Evolutionary conservation across 2,329 filamentous ascomycete genomes (phyloP).

Genomic region (Aspergillus sp.): DNA sequence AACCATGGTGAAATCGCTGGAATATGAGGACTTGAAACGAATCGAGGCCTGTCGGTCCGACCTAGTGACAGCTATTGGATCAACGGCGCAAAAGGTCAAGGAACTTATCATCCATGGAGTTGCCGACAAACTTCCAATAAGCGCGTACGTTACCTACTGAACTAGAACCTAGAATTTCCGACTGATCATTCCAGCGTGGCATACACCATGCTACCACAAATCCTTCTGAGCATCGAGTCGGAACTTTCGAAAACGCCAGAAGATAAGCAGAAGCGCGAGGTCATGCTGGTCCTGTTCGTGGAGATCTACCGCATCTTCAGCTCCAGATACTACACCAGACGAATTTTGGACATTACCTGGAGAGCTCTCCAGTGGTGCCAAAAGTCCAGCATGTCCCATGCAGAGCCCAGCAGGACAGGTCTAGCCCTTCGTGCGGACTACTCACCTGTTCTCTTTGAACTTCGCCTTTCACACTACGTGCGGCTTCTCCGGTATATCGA

Average conservation of each 20-base stretch:
- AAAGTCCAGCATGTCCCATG: not conserved
- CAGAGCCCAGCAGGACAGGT: not conserved
- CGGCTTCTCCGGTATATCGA: slow-evolving; percentile 9
- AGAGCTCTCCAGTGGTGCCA: slow-evolving; percentile 11
- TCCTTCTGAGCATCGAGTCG: slow-evolving; percentile 12
- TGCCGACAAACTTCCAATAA: slow-evolving; percentile 14
- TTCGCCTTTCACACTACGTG: slow-evolving; percentile 10
- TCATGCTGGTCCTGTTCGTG: slow-evolving; percentile 14
- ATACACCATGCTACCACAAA: slow-evolving; percentile 13
- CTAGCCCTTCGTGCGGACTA: not conserved
- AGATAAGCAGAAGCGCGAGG: slow-evolving; percentile 13
- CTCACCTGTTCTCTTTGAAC: slow-evolving; percentile 9
- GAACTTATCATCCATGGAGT: slow-evolving; percentile 11
- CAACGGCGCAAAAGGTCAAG: slow-evolving; percentile 13
- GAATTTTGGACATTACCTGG: slow-evolving; percentile 11
- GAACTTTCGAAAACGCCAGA: slow-evolving; percentile 11
- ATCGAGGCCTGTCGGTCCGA: slow-evolving; percentile 11
- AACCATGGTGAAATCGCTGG: slow-evolving; percentile 1
- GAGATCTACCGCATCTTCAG: slow-evolving; percentile 12
- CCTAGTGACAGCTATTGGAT: slow-evolving; percentile 7
- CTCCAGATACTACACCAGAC: slow-evolving; percentile 11
- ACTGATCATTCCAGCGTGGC: slow-evolving; percentile 3
- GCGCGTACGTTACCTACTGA: slow-evolving; percentile 4
- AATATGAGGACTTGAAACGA: slow-evolving; percentile 5
- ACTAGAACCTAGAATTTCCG: not conserved